A percentile compares a stretch with the other conserved stretches of the same genome.
These are phyloP conservation scores for Pseudogymnoascus sp. DNA, from an alignment of 2,329 filamentous ascomycete genomes.

Conservation along the genomic window DNA sequence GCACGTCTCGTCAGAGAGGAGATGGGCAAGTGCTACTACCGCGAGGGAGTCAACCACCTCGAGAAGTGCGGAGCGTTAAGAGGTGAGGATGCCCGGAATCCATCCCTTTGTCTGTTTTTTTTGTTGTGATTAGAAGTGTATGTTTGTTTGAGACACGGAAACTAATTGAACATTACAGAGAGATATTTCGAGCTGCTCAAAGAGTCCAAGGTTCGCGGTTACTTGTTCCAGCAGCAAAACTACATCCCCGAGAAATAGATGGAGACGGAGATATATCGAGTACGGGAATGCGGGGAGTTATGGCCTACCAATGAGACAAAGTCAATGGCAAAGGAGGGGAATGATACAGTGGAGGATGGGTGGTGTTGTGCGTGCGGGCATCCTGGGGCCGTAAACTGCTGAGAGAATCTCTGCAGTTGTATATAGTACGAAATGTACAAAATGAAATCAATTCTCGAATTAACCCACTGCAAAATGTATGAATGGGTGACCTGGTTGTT, in stretches of 20 bases:
- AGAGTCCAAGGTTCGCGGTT: slow-evolving; percentile 68
- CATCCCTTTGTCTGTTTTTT: neutral
- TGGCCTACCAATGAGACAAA: neutral
- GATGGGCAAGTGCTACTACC: slow-evolving; percentile 76
- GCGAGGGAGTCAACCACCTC: slow-evolving; percentile 77
- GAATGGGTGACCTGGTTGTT: neutral
- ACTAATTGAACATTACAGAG: slow-evolving; percentile 40
- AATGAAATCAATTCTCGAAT: slow-evolving; percentile 2
- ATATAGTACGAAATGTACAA: slow-evolving; percentile 10
- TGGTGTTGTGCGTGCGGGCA: neutral
- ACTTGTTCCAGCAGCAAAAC: slow-evolving; percentile 72
- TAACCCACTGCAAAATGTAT: neutral
- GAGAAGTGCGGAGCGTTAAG: slow-evolving; percentile 76
- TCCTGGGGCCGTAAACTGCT: neutral
- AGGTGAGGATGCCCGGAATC: slow-evolving; percentile 46
- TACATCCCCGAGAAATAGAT: slow-evolving; percentile 46
- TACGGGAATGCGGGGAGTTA: neutral
- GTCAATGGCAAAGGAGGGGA: slow-evolving; percentile 3
- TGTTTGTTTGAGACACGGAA: neutral
- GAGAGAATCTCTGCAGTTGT: neutral
- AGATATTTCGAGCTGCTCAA: slow-evolving; percentile 71
- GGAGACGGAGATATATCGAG: neutral
- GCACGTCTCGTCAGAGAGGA: slow-evolving; percentile 72
- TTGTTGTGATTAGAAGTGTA: neutral
- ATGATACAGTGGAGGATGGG: neutral